Percentiles rank a stretch among this genome's conserved stretches.
These are phyloP conservation scores for Cochlearia excelsa DNA, from an alignment of 345 rosid species.

Conservation along the genomic window DNA sequence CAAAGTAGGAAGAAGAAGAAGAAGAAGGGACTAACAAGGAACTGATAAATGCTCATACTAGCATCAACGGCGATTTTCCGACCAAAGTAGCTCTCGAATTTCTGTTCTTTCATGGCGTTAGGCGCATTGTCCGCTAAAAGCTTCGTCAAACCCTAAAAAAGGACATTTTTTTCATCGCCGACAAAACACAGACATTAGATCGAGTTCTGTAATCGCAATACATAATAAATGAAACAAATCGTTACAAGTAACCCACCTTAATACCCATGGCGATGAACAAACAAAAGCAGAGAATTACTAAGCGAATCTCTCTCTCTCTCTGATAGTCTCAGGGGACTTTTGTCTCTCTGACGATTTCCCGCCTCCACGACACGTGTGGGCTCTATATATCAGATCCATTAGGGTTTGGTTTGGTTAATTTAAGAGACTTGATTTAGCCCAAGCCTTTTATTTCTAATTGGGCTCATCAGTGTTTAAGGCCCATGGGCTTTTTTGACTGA, in stretches of 20 bases:
- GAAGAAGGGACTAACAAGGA: conserved; percentile 52
- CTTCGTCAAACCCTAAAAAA: conserved; percentile 85
- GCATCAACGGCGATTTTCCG: conserved; percentile 94
- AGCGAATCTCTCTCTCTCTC: neutral
- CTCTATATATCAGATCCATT: no score
- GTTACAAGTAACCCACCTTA: conserved; percentile 20
- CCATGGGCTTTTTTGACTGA: no score
- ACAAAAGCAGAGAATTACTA: conserved; percentile 8
- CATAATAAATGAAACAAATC: neutral
- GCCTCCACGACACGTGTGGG: no score
- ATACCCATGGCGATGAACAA: conserved; percentile 34
- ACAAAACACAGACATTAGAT: conserved; percentile 7
- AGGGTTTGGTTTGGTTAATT: no score
- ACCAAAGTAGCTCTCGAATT: conserved; percentile 87
- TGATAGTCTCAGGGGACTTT: neutral
- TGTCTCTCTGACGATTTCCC: no score
- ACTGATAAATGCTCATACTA: conserved; percentile 99
- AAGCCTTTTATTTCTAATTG: no score
- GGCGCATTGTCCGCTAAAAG: conserved; percentile 94
- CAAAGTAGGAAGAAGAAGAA: neutral
- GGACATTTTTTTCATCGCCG: neutral
- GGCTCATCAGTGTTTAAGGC: no score
- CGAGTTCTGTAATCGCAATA: conserved; percentile 7
- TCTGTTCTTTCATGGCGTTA: conserved; percentile 83
- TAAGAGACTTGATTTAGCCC: no score